Conservation (phyloP, 1,139 yeast genomes). For the Starmera stellimalicola region DNA sequence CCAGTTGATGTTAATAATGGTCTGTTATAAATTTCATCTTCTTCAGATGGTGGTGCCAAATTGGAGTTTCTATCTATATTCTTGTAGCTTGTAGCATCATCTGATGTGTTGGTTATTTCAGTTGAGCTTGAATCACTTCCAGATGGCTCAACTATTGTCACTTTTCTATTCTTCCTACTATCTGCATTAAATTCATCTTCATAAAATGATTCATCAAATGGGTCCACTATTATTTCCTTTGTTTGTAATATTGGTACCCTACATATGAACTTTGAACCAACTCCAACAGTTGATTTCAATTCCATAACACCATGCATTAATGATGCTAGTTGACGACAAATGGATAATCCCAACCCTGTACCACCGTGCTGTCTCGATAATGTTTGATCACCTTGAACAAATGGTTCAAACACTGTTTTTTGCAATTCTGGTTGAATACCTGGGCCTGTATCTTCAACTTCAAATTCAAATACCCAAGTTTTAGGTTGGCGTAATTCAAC, state of each 20-base stretch:
- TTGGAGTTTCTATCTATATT: not conserved
- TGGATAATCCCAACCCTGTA: slow-evolving; percentile 89
- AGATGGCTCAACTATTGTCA: slow-evolving; percentile 24
- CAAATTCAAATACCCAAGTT: slow-evolving; percentile 59
- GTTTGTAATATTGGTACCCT: slow-evolving; percentile 71
- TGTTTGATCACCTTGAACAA: slow-evolving; percentile 95
- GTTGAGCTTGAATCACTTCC: slow-evolving; percentile 1
- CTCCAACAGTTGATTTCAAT: slow-evolving; percentile 57
- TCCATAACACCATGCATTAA: slow-evolving; percentile 83
- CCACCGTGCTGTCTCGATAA: slow-evolving; percentile 89
- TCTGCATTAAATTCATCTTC: slow-evolving; percentile 38
- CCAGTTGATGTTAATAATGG: slow-evolving; percentile 28
- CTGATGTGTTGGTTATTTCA: not conserved
- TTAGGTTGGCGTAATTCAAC: slow-evolving; percentile 28
- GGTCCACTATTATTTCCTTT: slow-evolving; percentile 40
- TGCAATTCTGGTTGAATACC: slow-evolving; percentile 79
- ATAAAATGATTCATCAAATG: slow-evolving; percentile 23
- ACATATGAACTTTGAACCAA: slow-evolving; percentile 74
- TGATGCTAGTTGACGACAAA: slow-evolving; percentile 81
- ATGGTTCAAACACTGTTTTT: slow-evolving; percentile 86
- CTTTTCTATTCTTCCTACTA: slow-evolving; percentile 31
- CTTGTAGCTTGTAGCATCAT: not conserved
- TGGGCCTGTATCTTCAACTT: slow-evolving; percentile 85
- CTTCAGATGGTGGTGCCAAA: slow-evolving; percentile 6
- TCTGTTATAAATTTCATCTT: slow-evolving; percentile 19